Evolutionary conservation across 495 filamentous ascomycete species (phyloP), one percentile per base, ranked within the genome.

Genomic region (Echria macrotheca): DNA sequence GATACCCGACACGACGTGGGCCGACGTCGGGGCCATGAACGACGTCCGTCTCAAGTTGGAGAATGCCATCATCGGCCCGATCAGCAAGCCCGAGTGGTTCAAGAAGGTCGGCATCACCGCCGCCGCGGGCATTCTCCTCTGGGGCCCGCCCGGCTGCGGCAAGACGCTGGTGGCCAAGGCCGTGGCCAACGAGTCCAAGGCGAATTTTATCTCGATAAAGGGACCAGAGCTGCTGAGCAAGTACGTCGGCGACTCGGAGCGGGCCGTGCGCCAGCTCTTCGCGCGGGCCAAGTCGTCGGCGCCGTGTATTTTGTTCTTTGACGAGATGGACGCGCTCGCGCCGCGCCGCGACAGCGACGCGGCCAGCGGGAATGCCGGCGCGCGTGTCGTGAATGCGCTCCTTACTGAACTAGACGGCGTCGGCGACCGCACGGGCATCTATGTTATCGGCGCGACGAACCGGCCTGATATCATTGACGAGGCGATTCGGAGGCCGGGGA

Each of bases 151-250:
- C 2, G 93, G 93, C 24, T 98, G 93, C 68, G 93, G 93, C 54
- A 98, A 98, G 65, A 98, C 93, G 0, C 79, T 98, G 4, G 82
- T 98, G 7, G 93, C 93, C 43, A 96, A 96, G 68, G 93, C 93
- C 14, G 90, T 95, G 4, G 93, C 93, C 49, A 94, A 95, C 66
- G 94, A 96, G 68, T 89, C 85, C 19, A 84, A 86, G 55, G 93
- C 94, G 22, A 97, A 96, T 67, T 98, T 98, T 76, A 98, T 98
- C 68, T 89, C 86, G 54, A 87, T 98, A 69, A 96, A 95, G 70
- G 93, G 93, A 0, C 91, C 93, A 2, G 91, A 96, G 58, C 74
- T 96, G 2, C 78, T 94, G 33, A 95, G 95, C 69, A 96, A 96
- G 68, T 98, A 87, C 56, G 90, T 98, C 22, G 93, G 93, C 55